A percentile compares a stretch with the other conserved stretches of the same genome.
Conservation (phyloP, 1,139 yeast genomes). For the Pichia sp. region DNA sequence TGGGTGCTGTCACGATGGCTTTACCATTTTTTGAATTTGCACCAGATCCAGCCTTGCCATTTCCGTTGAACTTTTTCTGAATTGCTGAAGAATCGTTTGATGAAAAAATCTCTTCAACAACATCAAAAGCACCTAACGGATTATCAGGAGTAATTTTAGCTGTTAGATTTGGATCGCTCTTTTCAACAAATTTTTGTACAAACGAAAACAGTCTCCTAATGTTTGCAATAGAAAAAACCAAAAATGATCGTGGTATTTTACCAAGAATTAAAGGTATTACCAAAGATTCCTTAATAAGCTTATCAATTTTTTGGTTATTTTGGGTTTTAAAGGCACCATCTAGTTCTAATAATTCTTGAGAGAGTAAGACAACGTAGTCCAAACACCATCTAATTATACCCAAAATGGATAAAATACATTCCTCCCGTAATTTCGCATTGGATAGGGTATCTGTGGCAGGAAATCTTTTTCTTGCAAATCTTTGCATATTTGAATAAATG, state of each 20-base stretch:
- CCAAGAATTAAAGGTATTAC: constrained; percentile 51
- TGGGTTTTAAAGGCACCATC: constrained; percentile 19
- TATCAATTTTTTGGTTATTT: constrained; percentile 16
- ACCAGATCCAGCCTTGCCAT: constrained; percentile 5
- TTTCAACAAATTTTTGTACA: constrained; percentile 29
- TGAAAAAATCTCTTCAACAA: constrained; percentile 34
- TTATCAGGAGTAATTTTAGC: constrained; percentile 21
- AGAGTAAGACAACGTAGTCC: constrained; percentile 56
- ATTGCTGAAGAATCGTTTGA: constrained; percentile 26
- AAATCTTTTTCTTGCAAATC: constrained; percentile 28
- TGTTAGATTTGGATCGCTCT: constrained; percentile 20
- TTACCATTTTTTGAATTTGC: constrained; percentile 24
- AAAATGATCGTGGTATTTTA: constrained; percentile 61
- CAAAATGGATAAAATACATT: constrained; percentile 49
- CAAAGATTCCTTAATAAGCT: constrained; percentile 20
- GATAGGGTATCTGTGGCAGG: constrained; percentile 35
- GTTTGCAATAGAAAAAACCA: constrained; percentile 63
- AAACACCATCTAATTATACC: constrained; percentile 78
- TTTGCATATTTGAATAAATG: constrained; percentile 47
- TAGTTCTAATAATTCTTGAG: constrained; percentile 51
- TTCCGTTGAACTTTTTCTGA: constrained; percentile 7
- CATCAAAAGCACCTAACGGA: constrained; percentile 24
- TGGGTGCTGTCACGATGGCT: constrained; percentile 38
- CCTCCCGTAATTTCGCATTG: constrained; percentile 50
- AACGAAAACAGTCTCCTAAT: constrained; percentile 61